Base-by-base conservation (phyloP, 2,329 filamentous ascomycete genomes). In the Colletotrichum tabaci region DNA sequence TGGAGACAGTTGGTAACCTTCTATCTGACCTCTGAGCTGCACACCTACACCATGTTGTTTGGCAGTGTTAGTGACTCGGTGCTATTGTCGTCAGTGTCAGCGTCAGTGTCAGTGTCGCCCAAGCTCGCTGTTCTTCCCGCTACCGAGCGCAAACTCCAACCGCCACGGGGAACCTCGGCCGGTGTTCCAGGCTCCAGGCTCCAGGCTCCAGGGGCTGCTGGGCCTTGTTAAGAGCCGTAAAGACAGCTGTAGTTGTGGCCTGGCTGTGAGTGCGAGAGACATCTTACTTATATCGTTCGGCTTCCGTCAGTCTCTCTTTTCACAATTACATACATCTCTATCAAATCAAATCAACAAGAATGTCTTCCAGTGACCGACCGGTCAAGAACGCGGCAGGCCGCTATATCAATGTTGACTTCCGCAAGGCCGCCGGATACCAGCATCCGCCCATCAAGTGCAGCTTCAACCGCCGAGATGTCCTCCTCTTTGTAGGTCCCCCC, bases 401-500 rank as follows among this genome's bases (percentile, higher is more conserved):
- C 49, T 84, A 83, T 71, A 81, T 82, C 70, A 83, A 84, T 67
- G 82, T 83, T 66, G 82, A 83, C 74, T 84, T 83, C 65, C 74
- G 75, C 40, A 84, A 84, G 74, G 82, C 82, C 6, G 77, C 75
- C 10, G 82, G 81, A 18, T 80, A 79, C 76, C 71, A 80, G 60
- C 80, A 82, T 56, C 78, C 82, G 7, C 78, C 81, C 2, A 74
- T 82, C 53, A 82, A 83, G 74, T 81, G 79, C 67, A 80, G 78
- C 75, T 84, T 84, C 73, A 82, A 83, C 64, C 81, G 83, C n/a
- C 79, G 84, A 16, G 83, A 86, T 74, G 81, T 84, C 2, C 78
- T 83, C 13, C 77, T 84, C 16, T 84, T 84, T 74, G 81, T 82
- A 72, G 67, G 78, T 3, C 4, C 26, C 23, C 26, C 26, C 26